Percentiles rank a stretch among this genome's conserved stretches.
These are phyloP conservation scores for Penicillium sp. DNA, from an alignment of 2,329 filamentous ascomycete genomes.

Conservation along the genomic window DNA sequence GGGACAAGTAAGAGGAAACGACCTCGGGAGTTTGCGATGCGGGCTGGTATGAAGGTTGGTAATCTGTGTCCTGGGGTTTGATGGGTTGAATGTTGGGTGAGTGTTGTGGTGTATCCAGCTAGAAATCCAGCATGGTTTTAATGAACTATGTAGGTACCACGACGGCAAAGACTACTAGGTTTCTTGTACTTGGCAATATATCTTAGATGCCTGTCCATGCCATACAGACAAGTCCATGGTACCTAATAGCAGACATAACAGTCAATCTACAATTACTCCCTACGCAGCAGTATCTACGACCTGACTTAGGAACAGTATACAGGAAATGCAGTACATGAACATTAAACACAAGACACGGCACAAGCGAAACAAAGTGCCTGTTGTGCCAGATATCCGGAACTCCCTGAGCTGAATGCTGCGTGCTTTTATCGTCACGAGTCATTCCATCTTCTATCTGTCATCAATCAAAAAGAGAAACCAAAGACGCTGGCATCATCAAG, in stretches of 20 bases:
- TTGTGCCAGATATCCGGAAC: constrained; percentile 78
- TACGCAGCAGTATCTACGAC: constrained; percentile 9
- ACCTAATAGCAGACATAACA: not conserved
- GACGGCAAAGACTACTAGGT: too few species aligned
- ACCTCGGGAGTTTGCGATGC: not conserved
- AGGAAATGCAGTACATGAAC: constrained; percentile 31
- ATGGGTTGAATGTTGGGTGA: too few species aligned
- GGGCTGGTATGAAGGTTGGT: not conserved
- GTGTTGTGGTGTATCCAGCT: not conserved
- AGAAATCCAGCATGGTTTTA: too few species aligned
- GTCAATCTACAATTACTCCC: not conserved
- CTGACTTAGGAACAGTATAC: constrained; percentile 28
- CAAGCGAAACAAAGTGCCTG: constrained; percentile 34
- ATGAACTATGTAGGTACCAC: too few species aligned
- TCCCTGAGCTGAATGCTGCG: constrained; percentile 47
- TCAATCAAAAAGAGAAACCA: constrained; percentile 14
- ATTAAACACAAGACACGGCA: constrained; percentile 33
- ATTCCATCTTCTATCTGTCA: constrained; percentile 49
- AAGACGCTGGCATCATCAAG: constrained; percentile 18
- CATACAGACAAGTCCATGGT: not conserved
- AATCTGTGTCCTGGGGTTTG: not conserved
- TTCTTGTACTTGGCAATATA: too few species aligned
- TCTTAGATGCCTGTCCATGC: not conserved
- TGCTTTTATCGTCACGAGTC: constrained; percentile 51
- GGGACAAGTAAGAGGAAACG: not conserved